Percentiles rank a stretch among this genome's conserved stretches.
These are phyloP conservation scores for Mycena vitilis DNA, from an alignment of 768 basidiomycete genomes.

Conservation along the genomic window DNA sequence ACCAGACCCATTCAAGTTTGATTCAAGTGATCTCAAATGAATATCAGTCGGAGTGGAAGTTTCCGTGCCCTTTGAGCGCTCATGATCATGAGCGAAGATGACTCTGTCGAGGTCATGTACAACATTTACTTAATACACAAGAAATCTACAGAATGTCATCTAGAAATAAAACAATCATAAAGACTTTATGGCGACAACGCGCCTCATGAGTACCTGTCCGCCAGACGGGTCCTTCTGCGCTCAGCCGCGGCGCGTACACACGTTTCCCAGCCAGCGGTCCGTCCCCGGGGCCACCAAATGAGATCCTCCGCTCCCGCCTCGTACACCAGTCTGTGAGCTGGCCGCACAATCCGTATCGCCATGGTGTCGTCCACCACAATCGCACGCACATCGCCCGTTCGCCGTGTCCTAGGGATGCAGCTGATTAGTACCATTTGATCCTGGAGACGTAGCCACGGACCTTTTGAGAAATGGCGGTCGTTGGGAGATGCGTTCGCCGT, in stretches of 20 bases:
- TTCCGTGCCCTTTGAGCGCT: too few species aligned
- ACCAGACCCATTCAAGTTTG: too few species aligned
- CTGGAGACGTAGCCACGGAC: too few species aligned
- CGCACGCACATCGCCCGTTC: slow-evolving; percentile 56
- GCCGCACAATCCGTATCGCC: slow-evolving; percentile 66
- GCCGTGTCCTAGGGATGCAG: slow-evolving; percentile 66
- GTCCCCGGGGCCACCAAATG: slow-evolving; percentile 54
- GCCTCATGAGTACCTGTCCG: slow-evolving; percentile 15
- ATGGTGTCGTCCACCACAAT: slow-evolving; percentile 50
- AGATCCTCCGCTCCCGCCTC: slow-evolving; percentile 74
- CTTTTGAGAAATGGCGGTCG: slow-evolving; percentile 65
- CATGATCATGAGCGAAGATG: too few species aligned
- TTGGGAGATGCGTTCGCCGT: slow-evolving; percentile 44
- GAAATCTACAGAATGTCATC: slow-evolving; percentile 6
- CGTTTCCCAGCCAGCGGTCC: slow-evolving; percentile 30
- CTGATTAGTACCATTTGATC: slow-evolving; percentile 41
- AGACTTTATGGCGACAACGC: not conserved
- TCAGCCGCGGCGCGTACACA: slow-evolving; percentile 42
- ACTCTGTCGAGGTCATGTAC: not conserved
- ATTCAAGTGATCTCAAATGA: too few species aligned
- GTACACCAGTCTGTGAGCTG: slow-evolving; percentile 77
- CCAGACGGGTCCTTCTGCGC: slow-evolving; percentile 43
- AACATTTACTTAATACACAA: not conserved
- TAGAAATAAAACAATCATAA: not conserved
- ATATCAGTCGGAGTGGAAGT: too few species aligned